Evolutionary conservation across 2,329 filamentous ascomycete species (phyloP).

Genomic region (Allantophomopsis cytisporea): DNA sequence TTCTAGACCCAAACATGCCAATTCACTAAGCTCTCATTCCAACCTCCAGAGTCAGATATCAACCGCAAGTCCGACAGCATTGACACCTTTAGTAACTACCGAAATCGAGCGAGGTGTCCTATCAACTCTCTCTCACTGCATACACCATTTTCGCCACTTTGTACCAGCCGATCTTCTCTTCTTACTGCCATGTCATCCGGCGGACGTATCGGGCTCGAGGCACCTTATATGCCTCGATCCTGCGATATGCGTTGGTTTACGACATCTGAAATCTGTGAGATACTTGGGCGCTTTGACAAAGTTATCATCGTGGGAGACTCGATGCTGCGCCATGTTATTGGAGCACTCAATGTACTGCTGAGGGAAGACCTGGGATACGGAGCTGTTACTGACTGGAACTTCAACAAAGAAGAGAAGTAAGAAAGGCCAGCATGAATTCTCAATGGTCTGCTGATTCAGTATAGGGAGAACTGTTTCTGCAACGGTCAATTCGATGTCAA

Average conservation of each 20-base stretch:
- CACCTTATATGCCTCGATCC: slow-evolving; percentile 27
- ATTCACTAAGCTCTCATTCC: too few species aligned
- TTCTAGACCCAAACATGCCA: too few species aligned
- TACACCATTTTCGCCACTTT: too few species aligned
- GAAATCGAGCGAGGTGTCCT: too few species aligned
- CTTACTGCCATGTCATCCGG: slow-evolving; percentile 14
- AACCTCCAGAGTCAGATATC: too few species aligned
- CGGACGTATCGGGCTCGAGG: slow-evolving; percentile 28
- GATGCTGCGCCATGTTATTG: slow-evolving; percentile 32
- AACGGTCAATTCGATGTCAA: slow-evolving; percentile 34
- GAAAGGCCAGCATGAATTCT: too few species aligned
- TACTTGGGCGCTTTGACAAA: slow-evolving; percentile 29
- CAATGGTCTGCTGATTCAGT: too few species aligned
- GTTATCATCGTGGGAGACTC: slow-evolving; percentile 32
- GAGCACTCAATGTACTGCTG: slow-evolving; percentile 29
- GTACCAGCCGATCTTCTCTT: too few species aligned
- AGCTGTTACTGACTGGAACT: slow-evolving; percentile 34
- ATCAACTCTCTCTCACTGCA: too few species aligned
- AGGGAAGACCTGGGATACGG: slow-evolving; percentile 31
- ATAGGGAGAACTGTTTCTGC: slow-evolving; percentile 26
- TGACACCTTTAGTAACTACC: too few species aligned
- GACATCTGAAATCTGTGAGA: slow-evolving; percentile 29
- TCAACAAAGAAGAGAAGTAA: slow-evolving; percentile 24
- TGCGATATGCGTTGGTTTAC: slow-evolving; percentile 34
- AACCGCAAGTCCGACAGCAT: too few species aligned